A percentile compares a stretch with the other conserved stretches of the same genome.
These are phyloP conservation scores for Neurospora pannonica DNA, from an alignment of 495 filamentous ascomycete species.

Conservation along the genomic window DNA sequence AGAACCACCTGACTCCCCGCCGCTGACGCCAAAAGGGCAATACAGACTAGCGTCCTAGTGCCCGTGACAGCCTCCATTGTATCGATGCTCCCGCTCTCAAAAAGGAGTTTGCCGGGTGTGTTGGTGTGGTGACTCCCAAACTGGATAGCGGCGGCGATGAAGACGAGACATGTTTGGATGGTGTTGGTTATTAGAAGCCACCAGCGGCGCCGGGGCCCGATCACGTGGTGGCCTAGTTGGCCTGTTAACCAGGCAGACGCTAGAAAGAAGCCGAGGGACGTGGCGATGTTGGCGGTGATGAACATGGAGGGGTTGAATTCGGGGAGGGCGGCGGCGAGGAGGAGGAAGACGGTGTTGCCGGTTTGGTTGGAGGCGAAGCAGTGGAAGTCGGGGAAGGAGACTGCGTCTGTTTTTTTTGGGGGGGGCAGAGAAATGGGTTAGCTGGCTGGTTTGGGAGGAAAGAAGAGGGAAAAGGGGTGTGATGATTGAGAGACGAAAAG, in stretches of 20 bases:
- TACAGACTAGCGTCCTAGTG: constrained; percentile 27
- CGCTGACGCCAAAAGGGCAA: constrained; percentile 45
- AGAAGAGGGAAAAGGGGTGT: neutral
- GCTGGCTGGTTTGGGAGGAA: neutral
- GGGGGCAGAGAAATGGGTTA: too few species aligned
- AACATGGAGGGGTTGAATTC: constrained; percentile 39
- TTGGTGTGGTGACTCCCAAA: constrained; percentile 14
- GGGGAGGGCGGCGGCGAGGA: constrained; percentile 45
- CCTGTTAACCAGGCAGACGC: constrained; percentile 41
- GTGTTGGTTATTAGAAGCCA: constrained; percentile 46
- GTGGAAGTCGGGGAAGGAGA: constrained; percentile 51
- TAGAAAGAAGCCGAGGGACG: constrained; percentile 47
- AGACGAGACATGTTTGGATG: constrained; percentile 46
- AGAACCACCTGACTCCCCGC: constrained; percentile 52
- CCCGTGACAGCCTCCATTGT: constrained; percentile 11
- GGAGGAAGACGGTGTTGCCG: constrained; percentile 50
- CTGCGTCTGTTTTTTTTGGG: constrained; percentile 36
- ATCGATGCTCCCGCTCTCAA: neutral
- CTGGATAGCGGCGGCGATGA: constrained; percentile 40
- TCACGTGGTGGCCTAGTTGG: constrained; percentile 43
- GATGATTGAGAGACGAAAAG: neutral
- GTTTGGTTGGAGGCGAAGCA: constrained; percentile 61
- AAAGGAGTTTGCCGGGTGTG: constrained; percentile 16
- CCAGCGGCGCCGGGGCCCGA: constrained; percentile 43
- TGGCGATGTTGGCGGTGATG: constrained; percentile 41